A percentile compares a stretch with the other conserved stretches of the same genome.
These are phyloP conservation scores for Phytomonas francai DNA, from an alignment of 208 protist species.

Conservation along the genomic window DNA sequence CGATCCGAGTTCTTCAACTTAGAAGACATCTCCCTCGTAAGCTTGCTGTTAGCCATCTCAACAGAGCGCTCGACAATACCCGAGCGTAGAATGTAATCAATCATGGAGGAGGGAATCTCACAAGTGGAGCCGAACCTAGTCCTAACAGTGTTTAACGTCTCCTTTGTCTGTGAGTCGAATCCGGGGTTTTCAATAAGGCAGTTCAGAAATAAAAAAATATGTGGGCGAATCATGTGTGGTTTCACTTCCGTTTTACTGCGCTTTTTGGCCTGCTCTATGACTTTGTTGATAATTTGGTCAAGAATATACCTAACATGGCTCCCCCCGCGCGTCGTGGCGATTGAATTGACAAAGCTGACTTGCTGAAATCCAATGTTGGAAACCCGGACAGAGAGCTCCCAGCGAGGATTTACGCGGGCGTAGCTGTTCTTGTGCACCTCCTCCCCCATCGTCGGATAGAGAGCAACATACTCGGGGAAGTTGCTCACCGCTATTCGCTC, in stretches of 20 bases:
- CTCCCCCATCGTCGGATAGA: constrained; percentile 91
- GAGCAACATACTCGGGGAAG: constrained; percentile 98
- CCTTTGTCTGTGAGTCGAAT: constrained; percentile 99
- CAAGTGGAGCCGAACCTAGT: constrained; percentile 96
- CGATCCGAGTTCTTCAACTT: constrained; percentile 72
- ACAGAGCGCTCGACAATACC: constrained; percentile 94
- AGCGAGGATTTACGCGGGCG: constrained; percentile 90
- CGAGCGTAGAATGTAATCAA: constrained; percentile 93
- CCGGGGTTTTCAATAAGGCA: constrained; percentile 99
- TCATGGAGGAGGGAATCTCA: constrained; percentile 91
- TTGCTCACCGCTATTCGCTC: constrained; percentile 85
- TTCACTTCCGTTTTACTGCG: constrained; percentile 97
- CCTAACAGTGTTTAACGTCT: constrained; percentile 95
- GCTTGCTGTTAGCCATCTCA: constrained; percentile 95
- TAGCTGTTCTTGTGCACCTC: constrained; percentile 72
- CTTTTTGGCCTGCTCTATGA: constrained; percentile 91
- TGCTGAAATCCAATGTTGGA: constrained; percentile 95
- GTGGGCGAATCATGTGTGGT: constrained; percentile 94
- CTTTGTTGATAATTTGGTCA: constrained; percentile 91
- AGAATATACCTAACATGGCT: constrained; percentile 98
- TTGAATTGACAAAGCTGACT: constrained; percentile 99
- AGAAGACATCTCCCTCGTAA: constrained; percentile 80
- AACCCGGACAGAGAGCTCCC: constrained; percentile 95
- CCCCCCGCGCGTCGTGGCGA: constrained; percentile 98
- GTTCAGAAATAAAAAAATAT: constrained; percentile 99